phyloP scores from a whole-genome alignment of 1,139 yeast species.

The Pichia kudriavzevii region DNA sequence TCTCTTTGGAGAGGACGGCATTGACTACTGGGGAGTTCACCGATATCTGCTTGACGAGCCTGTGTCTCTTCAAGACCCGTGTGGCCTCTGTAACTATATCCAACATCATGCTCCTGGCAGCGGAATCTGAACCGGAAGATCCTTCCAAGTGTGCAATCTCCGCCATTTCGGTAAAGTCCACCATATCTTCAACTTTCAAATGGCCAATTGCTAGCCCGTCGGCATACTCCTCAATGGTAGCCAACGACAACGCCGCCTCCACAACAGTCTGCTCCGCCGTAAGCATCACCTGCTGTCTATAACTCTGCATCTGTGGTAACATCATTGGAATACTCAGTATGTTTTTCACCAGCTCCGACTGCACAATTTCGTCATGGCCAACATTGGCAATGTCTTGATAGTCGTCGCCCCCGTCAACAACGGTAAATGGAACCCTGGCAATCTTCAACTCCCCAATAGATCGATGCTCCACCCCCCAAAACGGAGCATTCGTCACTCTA shows the following conservation, averaged over 20 bases:
- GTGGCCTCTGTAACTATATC: conserved; percentile 36
- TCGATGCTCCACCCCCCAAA: conserved; percentile 37
- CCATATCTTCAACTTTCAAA: background rate
- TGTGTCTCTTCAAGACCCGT: conserved; percentile 26
- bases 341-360: conserved; percentile 26
- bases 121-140: no score
- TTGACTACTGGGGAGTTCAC: conserved; percentile 30
- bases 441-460: conserved; percentile 32
- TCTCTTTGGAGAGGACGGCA: conserved; percentile 27
- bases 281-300: conserved; percentile 3
- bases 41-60: conserved; percentile 7
- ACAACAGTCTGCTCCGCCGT: conserved; percentile 11
- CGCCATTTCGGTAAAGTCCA: background rate
- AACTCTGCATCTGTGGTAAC: conserved; percentile 9
- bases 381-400: conserved; percentile 30
- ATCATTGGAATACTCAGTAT: conserved; percentile 23
- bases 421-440: conserved; percentile 10
- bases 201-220: background rate
- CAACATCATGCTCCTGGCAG: no score
- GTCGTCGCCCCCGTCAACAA: no score
- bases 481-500: conserved; percentile 32
- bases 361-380: conserved; percentile 21
- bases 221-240: background rate
- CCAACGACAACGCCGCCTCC: conserved; percentile 8
- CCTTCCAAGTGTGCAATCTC: conserved; percentile 25